These are phyloP conservation scores for Amanita pallidorosea DNA, from an alignment of 768 basidiomycete species.

Conservation along the genomic window DNA sequence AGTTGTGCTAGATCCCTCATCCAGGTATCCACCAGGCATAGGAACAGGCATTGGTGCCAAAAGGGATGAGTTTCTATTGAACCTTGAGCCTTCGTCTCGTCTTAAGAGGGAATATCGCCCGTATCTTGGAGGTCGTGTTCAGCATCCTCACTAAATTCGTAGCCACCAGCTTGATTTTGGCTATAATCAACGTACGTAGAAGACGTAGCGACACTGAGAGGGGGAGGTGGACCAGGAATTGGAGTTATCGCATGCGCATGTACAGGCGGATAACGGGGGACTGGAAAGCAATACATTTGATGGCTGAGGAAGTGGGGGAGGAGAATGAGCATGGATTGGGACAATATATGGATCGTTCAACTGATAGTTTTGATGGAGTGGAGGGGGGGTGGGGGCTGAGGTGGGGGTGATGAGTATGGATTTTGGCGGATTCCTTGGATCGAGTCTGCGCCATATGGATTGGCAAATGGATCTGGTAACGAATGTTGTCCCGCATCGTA, in stretches of 20 bases:
- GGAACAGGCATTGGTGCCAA: constrained; percentile 15
- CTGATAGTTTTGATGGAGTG: constrained; percentile 5
- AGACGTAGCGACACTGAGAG: constrained; percentile 5
- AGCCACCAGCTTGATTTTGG: constrained; percentile 13
- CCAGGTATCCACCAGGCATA: constrained; percentile 34
- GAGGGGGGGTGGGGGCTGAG: constrained; percentile 13
- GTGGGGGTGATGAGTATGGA: constrained; percentile 17
- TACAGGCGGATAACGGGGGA: not conserved
- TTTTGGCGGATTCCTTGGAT: constrained; percentile 16
- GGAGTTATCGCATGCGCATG: constrained; percentile 6
- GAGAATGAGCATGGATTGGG: constrained; percentile 1
- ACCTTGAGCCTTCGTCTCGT: constrained; percentile 20
- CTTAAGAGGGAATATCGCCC: constrained; percentile 56
- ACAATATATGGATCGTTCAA: not conserved
- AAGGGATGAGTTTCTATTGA: constrained; percentile 10
- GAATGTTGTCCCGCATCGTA: constrained; percentile 16
- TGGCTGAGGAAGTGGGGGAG: constrained; percentile 10
- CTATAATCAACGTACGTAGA: constrained; percentile 5
- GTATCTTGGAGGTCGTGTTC: constrained; percentile 36
- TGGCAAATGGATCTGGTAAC: constrained; percentile 19
- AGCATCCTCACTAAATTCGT: constrained; percentile 31
- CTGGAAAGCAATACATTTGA: constrained; percentile 10
- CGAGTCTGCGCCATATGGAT: constrained; percentile 27
- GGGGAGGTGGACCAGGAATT: constrained; percentile 8
- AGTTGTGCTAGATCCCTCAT: constrained; percentile 14